Evolutionary conservation across 2,329 filamentous ascomycete genomes (phyloP).

Genomic region (Calonectria naviculata): DNA sequence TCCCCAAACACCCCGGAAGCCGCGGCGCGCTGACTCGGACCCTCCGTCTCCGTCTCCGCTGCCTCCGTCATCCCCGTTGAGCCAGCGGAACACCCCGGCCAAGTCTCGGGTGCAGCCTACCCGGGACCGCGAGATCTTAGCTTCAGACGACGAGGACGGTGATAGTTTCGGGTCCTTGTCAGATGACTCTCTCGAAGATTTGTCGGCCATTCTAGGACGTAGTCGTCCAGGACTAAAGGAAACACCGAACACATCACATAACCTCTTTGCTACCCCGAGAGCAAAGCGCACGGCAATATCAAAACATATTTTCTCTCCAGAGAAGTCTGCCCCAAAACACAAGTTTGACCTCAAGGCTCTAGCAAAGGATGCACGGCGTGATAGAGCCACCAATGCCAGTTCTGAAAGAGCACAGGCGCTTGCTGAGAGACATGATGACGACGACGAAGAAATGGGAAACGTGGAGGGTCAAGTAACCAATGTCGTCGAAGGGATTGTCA

Average conservation of each 20-base stretch:
- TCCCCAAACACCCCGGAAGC: slow-evolving; percentile 20
- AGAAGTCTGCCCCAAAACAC: slow-evolving; percentile 65
- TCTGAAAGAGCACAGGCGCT: slow-evolving; percentile 55
- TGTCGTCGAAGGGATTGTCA: slow-evolving; percentile 45
- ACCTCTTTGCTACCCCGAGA: slow-evolving; percentile 54
- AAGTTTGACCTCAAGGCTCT: slow-evolving; percentile 74
- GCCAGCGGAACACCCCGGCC: slow-evolving; percentile 40
- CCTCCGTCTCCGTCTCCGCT: slow-evolving; percentile 29
- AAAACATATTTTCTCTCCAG: slow-evolving; percentile 57
- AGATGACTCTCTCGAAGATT: slow-evolving; percentile 67
- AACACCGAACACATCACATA: slow-evolving; percentile 22
- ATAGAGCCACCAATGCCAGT: slow-evolving; percentile 69
- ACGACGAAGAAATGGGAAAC: slow-evolving; percentile 13
- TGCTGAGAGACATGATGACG: slow-evolving; percentile 29
- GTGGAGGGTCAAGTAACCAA: slow-evolving; percentile 34
- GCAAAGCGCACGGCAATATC: slow-evolving; percentile 59
- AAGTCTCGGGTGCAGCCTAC: slow-evolving; percentile 42
- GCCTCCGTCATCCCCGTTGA: slow-evolving; percentile 37
- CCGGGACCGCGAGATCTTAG: slow-evolving; percentile 70
- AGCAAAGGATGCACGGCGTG: slow-evolving; percentile 67
- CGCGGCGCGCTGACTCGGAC: slow-evolving; percentile 10
- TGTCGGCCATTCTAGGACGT: slow-evolving; percentile 50
- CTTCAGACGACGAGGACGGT: slow-evolving; percentile 77
- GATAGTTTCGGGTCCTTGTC: slow-evolving; percentile 61
- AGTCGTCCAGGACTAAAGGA: slow-evolving; percentile 35